Conservation (phyloP, 1,139 yeast genomes). For the Lodderomyces orthopsilosis region DNA sequence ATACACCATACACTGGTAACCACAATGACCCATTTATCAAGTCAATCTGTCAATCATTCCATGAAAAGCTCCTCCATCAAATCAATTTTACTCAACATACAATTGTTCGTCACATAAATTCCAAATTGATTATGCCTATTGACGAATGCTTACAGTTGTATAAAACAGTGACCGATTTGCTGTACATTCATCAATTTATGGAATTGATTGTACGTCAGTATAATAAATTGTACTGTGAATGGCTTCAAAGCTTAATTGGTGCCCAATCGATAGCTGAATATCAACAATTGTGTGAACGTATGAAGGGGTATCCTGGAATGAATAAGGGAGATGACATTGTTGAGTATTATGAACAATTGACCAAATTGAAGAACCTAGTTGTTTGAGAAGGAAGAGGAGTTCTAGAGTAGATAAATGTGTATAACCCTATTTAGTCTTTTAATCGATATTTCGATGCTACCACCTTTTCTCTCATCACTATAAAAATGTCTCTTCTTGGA, state of each 20-base stretch:
- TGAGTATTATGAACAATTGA: slow-evolving; percentile 14
- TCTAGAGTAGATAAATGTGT: not conserved
- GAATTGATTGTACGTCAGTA: slow-evolving; percentile 14
- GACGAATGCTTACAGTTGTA: slow-evolving; percentile 13
- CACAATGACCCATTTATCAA: slow-evolving; percentile 7
- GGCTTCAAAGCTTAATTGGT: slow-evolving; percentile 16
- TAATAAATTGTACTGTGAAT: slow-evolving; percentile 14
- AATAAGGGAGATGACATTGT: slow-evolving; percentile 13
- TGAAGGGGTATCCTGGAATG: slow-evolving; percentile 3
- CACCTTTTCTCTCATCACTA: not conserved
- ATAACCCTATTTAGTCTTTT: too few species aligned
- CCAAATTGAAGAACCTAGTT: slow-evolving; percentile 12
- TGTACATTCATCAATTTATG: slow-evolving; percentile 12
- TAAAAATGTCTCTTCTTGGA: not conserved
- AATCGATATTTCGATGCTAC: not conserved
- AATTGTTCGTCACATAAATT: slow-evolving; percentile 11
- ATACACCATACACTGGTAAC: not conserved
- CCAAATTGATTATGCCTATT: slow-evolving; percentile 13
- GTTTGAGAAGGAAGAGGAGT: not conserved
- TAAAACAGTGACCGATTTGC: slow-evolving; percentile 9
- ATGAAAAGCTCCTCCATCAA: slow-evolving; percentile 11
- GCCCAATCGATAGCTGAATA: slow-evolving; percentile 10
- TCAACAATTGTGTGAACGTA: slow-evolving; percentile 10
- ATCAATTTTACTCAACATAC: slow-evolving; percentile 13
- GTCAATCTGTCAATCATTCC: slow-evolving; percentile 11